These are phyloP conservation scores for Eucalyptus decipiens DNA, from an alignment of 345 rosid species.

Conservation along the genomic window DNA sequence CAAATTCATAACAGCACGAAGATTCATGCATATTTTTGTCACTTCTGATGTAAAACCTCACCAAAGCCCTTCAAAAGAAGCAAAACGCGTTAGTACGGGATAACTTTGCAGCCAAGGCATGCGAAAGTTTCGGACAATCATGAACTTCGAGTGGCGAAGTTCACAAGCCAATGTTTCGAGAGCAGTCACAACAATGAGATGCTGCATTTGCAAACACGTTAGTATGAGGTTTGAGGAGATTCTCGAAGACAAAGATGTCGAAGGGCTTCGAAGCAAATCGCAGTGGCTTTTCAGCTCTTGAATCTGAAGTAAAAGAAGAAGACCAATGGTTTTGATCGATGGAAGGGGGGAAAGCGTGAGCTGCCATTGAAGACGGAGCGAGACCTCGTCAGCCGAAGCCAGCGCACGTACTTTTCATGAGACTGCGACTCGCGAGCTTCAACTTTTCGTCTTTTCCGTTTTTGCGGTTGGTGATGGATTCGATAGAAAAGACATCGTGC, in stretches of 20 bases:
- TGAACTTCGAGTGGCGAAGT: not conserved
- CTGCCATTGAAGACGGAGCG: conserved; percentile 14
- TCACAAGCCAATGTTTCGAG: not conserved
- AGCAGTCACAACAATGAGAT: not conserved
- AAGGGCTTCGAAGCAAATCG: conserved; percentile 1
- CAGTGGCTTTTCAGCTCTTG: not conserved
- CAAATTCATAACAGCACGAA: not conserved
- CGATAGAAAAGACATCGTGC: not conserved
- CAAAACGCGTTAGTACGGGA: not conserved
- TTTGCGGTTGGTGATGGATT: not conserved
- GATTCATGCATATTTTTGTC: not conserved
- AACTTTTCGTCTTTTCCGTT: not conserved
- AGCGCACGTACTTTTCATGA: too few relatives aligned
- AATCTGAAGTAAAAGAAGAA: not conserved
- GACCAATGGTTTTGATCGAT: conserved; percentile 3
- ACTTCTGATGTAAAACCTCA: not conserved
- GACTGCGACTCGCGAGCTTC: not conserved
- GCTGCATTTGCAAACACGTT: not conserved
- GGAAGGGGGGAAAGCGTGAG: conserved; percentile 17
- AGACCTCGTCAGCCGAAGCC: too few relatives aligned
- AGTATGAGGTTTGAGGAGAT: not conserved
- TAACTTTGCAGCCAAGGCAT: not conserved
- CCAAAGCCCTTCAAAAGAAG: not conserved
- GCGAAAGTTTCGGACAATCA: not conserved
- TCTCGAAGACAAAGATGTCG: conserved; percentile 3